Evolutionary conservation across 306 rosid genomes (phyloP).

Genomic region (Mucuna pruriens): DNA sequence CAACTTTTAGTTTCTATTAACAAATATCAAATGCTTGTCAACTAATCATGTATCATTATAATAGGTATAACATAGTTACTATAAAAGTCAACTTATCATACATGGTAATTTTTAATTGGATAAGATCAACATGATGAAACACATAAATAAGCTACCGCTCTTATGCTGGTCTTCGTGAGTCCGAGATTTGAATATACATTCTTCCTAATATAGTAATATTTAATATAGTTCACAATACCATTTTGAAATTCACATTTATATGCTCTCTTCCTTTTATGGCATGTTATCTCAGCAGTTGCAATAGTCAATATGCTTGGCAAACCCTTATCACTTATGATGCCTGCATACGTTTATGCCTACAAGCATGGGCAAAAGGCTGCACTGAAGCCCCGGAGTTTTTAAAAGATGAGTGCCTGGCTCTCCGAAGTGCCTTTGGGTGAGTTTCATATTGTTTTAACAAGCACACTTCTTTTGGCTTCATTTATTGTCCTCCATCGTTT

Average conservation of each 20-base stretch:
- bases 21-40: background rate
- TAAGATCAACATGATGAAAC: conserved; percentile 15
- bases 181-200: conserved; percentile 8
- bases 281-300: conserved; percentile 52
- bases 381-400: conserved; percentile 89
- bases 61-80: too few species aligned
- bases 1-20: conserved; percentile 16
- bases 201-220: background rate
- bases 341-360: conserved; percentile 88
- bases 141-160: background rate
- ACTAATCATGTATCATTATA: too few species aligned
- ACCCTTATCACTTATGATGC: conserved; percentile 93
- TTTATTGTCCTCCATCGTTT: conserved; percentile 24
- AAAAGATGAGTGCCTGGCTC: conserved; percentile 75
- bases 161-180: conserved; percentile 8
- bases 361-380: conserved; percentile 94
- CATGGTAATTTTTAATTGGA: background rate
- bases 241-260: conserved; percentile 28
- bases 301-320: conserved; percentile 94
- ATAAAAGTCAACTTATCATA: too few species aligned
- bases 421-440: conserved; percentile 95
- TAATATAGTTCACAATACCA: background rate
- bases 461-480: background rate
- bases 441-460: conserved; percentile 33
- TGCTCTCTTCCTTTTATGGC: conserved; percentile 28